Base-by-base conservation (phyloP, 116 monocot species). In the Papilionanthe hybrid region DNA sequence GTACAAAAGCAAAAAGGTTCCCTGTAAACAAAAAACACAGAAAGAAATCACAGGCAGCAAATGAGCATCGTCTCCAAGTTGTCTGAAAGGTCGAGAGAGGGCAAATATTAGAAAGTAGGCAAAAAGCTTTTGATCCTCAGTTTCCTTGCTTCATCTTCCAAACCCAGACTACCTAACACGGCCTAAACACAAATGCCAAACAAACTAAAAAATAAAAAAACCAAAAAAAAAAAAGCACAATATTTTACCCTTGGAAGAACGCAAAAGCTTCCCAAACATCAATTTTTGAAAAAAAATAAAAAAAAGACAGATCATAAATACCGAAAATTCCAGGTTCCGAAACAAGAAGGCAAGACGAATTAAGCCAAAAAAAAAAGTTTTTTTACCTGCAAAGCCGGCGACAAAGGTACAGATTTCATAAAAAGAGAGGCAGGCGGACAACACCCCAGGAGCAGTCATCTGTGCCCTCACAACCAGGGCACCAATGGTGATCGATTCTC, bases 1-100 rank as follows among this genome's bases (percentile, higher is more conserved):
- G 81, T 65, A 91, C 94, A 41, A 98, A 78, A 19, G 98, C 98
- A 56, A 91, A 89, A n/a, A 98, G 79, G 79, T 98, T 98, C 25
- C 98, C 94, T 98, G 94, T 84, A 90, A 78, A 30, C 37, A 37
- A 37, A 37, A 15, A 47, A 0, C 41, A 72, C 37, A 77, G 25
- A 41, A 41, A 20, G 0, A 23, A 58, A n/a, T 58, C 22, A 58
- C 49, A 49, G 13, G 49, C 11, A 49, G 49, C 49, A 13, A 9
- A 49, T 49, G 49, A 49, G 9, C 49, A 49, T 49, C 49, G 13
- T 12, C 49, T 49, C 11, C 49, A 49, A 49, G 49, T 49, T 49
- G 49, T 1, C 11, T 49, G 49, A 49, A 49, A 49, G 49, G 49
- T 49, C 11, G 12, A 63, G 63, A 63, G 5, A 63, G 4, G 63